Conservation (phyloP, 768 basidiomycete species). For the Pleurotus salmoneostramineus region DNA sequence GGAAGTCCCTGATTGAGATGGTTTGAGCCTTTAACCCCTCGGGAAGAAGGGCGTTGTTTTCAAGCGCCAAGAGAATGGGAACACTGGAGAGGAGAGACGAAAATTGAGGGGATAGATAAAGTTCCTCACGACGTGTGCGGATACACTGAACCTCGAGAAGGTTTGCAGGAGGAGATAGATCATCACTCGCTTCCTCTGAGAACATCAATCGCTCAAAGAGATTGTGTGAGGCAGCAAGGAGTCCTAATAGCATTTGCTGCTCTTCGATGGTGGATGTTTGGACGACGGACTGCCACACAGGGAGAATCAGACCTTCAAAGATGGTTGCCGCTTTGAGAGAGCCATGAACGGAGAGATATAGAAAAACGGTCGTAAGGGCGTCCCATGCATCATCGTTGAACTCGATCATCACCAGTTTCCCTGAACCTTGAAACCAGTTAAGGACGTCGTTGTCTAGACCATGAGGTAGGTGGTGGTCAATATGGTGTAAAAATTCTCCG, state of each 20-base stretch:
- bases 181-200: conserved; percentile 38
- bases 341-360: conserved; percentile 62
- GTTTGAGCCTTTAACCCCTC: conserved; percentile 45
- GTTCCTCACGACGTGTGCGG: conserved; percentile 62
- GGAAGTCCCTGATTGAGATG: conserved; percentile 46
- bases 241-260: conserved; percentile 38
- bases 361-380: conserved; percentile 54
- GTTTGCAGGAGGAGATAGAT: conserved; percentile 37
- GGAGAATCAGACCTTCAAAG: conserved; percentile 72
- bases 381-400: conserved; percentile 66
- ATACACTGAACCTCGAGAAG: conserved; percentile 67
- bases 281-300: conserved; percentile 66
- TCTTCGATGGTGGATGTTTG: conserved; percentile 30
- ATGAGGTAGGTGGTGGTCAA: conserved; percentile 72
- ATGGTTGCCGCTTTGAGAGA: conserved; percentile 72
- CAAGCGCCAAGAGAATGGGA: conserved; percentile 68
- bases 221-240: conserved; percentile 59
- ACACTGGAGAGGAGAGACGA: conserved; percentile 56
- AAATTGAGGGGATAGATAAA: conserved; percentile 67
- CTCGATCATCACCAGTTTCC: conserved; percentile 57
- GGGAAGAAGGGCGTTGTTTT: conserved; percentile 53
- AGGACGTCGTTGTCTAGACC: conserved; percentile 71
- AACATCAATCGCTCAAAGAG: conserved; percentile 62
- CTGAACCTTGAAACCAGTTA: conserved; percentile 68
- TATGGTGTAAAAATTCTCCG: conserved; percentile 64